Evolutionary conservation across 768 basidiomycete species (phyloP).

Genomic region (Trametes sanguinea): DNA sequence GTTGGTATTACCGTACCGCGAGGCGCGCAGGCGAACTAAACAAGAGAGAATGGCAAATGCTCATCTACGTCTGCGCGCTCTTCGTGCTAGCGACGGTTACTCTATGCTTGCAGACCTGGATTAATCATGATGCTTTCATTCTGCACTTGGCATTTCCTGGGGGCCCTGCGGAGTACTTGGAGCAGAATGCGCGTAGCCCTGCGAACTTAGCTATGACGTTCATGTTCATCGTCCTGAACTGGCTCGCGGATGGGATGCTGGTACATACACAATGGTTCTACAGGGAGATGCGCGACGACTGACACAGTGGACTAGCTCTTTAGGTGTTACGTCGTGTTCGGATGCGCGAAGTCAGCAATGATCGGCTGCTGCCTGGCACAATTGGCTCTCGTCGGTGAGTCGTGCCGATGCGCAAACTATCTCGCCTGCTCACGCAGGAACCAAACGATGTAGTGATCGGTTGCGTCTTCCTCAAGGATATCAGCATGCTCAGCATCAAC

Average conservation of each 20-base stretch:
- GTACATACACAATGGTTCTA: slow-evolving; percentile 13
- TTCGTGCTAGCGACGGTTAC: slow-evolving; percentile 25
- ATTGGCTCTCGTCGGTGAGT: slow-evolving; percentile 8
- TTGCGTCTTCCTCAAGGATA: slow-evolving; percentile 9
- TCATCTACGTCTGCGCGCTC: slow-evolving; percentile 19
- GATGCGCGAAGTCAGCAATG: not conserved
- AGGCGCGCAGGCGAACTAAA: not conserved
- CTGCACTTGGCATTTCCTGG: slow-evolving; percentile 22
- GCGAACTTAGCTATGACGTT: slow-evolving; percentile 27
- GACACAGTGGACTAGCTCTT: slow-evolving; percentile 15
- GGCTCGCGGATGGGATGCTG: slow-evolving; percentile 33
- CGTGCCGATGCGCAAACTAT: not conserved
- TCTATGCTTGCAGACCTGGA: slow-evolving; percentile 27
- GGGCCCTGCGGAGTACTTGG: slow-evolving; percentile 29
- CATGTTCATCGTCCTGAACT: slow-evolving; percentile 33
- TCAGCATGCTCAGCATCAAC: slow-evolving; percentile 17
- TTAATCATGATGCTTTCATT: slow-evolving; percentile 30
- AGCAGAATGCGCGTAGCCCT: slow-evolving; percentile 18
- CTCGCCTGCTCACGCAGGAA: not conserved
- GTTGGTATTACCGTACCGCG: not conserved
- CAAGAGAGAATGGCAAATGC: not conserved
- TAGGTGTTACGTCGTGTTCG: slow-evolving; percentile 20
- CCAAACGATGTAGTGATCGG: not conserved
- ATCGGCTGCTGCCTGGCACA: not conserved
- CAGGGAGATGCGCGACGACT: not conserved